A percentile compares a stretch with the other conserved stretches of the same genome.
phyloP scores from a whole-genome alignment of 208 protist species.

The Leishmania martiniquensis region DNA sequence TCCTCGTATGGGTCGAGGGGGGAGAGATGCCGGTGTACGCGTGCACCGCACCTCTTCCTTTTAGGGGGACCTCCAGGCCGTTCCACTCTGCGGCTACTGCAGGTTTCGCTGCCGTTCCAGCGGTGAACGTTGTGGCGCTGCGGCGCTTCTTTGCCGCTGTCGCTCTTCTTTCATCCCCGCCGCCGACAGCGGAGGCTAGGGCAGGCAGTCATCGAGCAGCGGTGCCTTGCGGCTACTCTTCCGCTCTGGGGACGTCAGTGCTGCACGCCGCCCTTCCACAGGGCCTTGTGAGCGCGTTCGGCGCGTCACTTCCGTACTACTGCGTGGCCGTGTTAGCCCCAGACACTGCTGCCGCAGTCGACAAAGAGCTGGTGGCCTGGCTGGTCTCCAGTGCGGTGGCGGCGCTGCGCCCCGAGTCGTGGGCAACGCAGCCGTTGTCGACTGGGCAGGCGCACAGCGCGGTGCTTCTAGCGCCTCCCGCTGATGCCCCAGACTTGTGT shows the following conservation, averaged over 20 bases:
- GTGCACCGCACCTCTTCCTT: constrained; percentile 7
- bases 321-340: constrained; percentile 1
- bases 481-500: background rate
- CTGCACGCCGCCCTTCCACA: background rate
- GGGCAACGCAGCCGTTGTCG: background rate
- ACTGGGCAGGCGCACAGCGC: background rate
- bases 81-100: background rate
- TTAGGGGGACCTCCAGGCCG: background rate
- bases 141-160: constrained; percentile 18
- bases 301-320: constrained; percentile 2
- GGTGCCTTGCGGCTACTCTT: constrained; percentile 6
- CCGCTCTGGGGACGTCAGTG: background rate
- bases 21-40: constrained; percentile 11
- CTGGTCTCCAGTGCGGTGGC: constrained; percentile 4
- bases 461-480: background rate
- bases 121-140: constrained; percentile 8
- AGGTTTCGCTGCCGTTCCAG: background rate
- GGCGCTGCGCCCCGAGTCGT: background rate
- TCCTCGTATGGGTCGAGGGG: constrained; percentile 19
- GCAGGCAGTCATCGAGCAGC: background rate
- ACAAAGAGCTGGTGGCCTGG: background rate
- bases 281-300: constrained; percentile 1
- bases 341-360: background rate
- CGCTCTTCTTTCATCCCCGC: constrained; percentile 5
- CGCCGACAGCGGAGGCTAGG: background rate